A percentile compares a stretch with the other conserved stretches of the same genome.
These are phyloP conservation scores for Fraxinus americana DNA, from an alignment of 257 asterid genomes.

Conservation along the genomic window DNA sequence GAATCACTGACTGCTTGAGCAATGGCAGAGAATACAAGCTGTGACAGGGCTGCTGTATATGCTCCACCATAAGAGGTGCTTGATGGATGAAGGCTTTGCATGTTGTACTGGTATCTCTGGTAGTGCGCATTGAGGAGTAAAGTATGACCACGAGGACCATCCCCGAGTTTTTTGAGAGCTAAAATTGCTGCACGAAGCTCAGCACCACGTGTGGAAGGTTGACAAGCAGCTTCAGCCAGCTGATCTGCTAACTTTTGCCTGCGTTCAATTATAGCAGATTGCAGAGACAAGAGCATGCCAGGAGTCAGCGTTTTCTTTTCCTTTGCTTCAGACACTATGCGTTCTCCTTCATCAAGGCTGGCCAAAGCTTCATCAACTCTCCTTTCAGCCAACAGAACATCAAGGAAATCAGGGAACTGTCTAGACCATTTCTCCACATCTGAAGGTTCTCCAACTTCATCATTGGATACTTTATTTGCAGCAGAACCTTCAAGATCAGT, in stretches of 20 bases:
- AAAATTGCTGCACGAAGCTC: conserved; percentile 95
- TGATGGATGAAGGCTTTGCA: conserved; percentile 94
- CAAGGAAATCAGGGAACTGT: conserved; percentile 91
- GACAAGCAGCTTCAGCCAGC: conserved; percentile 96
- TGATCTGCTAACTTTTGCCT: conserved; percentile 91
- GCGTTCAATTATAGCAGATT: conserved; percentile 68
- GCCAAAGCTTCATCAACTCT: conserved; percentile 93
- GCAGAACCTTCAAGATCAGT: conserved; percentile 45
- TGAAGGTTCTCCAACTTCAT: conserved; percentile 67
- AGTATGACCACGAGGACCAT: conserved; percentile 94
- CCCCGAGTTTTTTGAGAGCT: conserved; percentile 95
- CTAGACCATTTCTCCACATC: conserved; percentile 75
- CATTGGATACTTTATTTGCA: conserved; percentile 41
- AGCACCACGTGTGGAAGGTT: conserved; percentile 89
- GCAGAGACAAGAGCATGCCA: conserved; percentile 54
- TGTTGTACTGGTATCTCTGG: conserved; percentile 90
- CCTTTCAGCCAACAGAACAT: conserved; percentile 92
- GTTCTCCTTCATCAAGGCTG: conserved; percentile 90
- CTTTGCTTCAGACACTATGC: conserved; percentile 66
- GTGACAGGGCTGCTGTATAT: conserved; percentile 94
- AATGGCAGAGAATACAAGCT: conserved; percentile 92
- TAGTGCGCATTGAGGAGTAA: conserved; percentile 91
- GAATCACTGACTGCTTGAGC: conserved; percentile 98
- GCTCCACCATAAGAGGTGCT: conserved; percentile 98
- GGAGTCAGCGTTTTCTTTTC: conserved; percentile 55